Conservation (phyloP, 352 stramenopile genomes). For the Elongisporangium prolatum region DNA sequence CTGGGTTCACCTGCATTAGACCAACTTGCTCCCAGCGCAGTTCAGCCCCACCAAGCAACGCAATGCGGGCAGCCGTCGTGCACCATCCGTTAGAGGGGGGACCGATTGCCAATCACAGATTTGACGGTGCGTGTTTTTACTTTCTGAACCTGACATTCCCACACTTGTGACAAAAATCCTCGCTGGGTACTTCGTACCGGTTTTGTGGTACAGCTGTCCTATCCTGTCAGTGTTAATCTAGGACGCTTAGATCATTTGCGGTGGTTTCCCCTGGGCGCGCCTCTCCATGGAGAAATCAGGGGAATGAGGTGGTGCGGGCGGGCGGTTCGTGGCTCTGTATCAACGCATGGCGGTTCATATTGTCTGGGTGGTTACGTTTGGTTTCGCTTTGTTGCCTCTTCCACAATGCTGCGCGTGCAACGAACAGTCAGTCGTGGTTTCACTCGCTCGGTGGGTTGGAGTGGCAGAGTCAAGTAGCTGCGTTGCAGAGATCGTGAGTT, state of each 20-base stretch:
- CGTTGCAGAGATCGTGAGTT: background rate
- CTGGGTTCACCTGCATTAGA: background rate
- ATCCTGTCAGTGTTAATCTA: background rate
- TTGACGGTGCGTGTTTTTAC: background rate
- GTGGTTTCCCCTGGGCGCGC: background rate
- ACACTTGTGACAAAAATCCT: background rate
- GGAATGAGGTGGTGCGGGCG: background rate
- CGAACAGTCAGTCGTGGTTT: background rate
- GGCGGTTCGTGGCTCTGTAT: background rate
- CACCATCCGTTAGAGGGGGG: background rate
- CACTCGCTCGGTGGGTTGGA: background rate
- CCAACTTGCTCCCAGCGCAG: background rate
- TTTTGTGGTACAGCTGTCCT: background rate
- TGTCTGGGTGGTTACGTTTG: background rate
- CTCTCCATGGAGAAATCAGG: background rate
- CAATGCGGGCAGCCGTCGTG: background rate
- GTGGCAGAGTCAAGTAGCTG: background rate
- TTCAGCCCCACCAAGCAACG: background rate
- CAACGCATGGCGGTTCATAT: background rate
- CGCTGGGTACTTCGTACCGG: background rate
- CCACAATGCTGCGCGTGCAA: background rate
- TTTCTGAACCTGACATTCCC: background rate
- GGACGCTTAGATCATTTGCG: background rate
- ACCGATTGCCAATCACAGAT: background rate
- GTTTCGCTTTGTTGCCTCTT: background rate